These are phyloP conservation scores for Mycena albidolilacea DNA, from an alignment of 768 basidiomycete species.

Conservation along the genomic window DNA sequence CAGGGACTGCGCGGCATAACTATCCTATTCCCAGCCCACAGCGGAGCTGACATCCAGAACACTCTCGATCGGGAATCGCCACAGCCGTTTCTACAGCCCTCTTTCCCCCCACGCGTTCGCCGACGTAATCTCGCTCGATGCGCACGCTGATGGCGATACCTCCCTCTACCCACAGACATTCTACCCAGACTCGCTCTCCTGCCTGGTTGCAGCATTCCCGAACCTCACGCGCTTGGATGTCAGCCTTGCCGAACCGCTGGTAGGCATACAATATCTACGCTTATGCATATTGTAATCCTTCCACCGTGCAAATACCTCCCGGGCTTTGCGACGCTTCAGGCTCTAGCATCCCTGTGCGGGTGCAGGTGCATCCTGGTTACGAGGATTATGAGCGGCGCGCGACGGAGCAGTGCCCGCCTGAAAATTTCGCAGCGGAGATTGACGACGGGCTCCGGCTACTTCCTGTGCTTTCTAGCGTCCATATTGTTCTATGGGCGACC, in stretches of 20 bases:
- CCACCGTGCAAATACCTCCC: neutral
- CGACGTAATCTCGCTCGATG: neutral
- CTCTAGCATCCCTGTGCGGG: neutral
- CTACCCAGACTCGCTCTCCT: neutral
- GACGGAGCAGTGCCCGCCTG: neutral
- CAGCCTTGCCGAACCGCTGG: neutral
- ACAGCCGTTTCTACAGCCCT: neutral
- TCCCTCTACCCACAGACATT: neutral
- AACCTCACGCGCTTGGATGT: slow-evolving; percentile 21
- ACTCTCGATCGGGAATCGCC: no score
- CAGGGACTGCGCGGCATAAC: neutral
- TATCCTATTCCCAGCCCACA: neutral
- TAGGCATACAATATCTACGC: neutral
- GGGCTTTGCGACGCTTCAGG: neutral
- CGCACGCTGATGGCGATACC: neutral
- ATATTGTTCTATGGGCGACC: no score
- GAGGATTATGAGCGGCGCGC: neutral
- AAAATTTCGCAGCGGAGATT: neutral
- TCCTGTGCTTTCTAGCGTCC: no score
- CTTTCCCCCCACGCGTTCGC: neutral
- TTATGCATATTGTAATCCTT: neutral
- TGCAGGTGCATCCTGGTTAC: neutral
- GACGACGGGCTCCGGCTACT: neutral
- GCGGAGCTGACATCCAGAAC: neutral
- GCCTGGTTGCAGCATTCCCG: slow-evolving; percentile 2